Evolutionary conservation across 805 yeast genomes (phyloP).

Genomic region (Candida suzukii): DNA sequence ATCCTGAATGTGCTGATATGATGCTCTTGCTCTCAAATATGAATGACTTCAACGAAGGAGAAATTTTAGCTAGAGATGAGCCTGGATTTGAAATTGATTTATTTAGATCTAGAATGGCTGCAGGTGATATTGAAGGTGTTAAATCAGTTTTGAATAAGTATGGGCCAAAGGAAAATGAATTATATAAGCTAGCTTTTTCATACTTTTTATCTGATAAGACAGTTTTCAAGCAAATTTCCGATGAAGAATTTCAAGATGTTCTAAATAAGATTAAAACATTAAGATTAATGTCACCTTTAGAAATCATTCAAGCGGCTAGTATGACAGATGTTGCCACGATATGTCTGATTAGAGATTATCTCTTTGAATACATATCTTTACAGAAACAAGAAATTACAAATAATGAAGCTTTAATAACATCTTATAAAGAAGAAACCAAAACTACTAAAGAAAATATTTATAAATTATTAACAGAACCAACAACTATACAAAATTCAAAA

Average conservation of each 20-base stretch:
- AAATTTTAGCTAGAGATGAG: slow-evolving; percentile 31
- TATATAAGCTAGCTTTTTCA: slow-evolving; percentile 59
- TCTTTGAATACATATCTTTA: slow-evolving; percentile 51
- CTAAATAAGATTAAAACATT: slow-evolving; percentile 45
- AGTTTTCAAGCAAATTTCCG: slow-evolving; percentile 45
- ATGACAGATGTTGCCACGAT: slow-evolving; percentile 56
- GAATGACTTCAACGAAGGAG: slow-evolving; percentile 46
- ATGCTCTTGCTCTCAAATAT: slow-evolving; percentile 52
- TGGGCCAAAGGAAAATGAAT: slow-evolving; percentile 56
- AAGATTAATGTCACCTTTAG: slow-evolving; percentile 63
- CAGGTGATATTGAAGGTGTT: slow-evolving; percentile 52
- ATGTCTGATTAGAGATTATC: slow-evolving; percentile 64
- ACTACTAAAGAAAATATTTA: slow-evolving; percentile 48
- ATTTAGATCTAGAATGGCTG: slow-evolving; percentile 57
- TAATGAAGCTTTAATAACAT: slow-evolving; percentile 56
- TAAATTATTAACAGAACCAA: slow-evolving; percentile 38
- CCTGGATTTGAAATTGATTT: slow-evolving; percentile 46
- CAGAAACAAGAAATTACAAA: slow-evolving; percentile 63
- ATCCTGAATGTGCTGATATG: slow-evolving; percentile 23
- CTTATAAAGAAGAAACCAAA: slow-evolving; percentile 61
- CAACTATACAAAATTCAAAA: slow-evolving; percentile 50
- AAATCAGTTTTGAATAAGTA: slow-evolving; percentile 48
- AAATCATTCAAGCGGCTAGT: slow-evolving; percentile 64
- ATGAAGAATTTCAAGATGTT: slow-evolving; percentile 39
- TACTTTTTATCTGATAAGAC: slow-evolving; percentile 52